Percentiles rank a stretch among this genome's conserved stretches.
phyloP scores from a whole-genome alignment of 2,329 filamentous ascomycete species.

The Stenocarpella maydis region DNA sequence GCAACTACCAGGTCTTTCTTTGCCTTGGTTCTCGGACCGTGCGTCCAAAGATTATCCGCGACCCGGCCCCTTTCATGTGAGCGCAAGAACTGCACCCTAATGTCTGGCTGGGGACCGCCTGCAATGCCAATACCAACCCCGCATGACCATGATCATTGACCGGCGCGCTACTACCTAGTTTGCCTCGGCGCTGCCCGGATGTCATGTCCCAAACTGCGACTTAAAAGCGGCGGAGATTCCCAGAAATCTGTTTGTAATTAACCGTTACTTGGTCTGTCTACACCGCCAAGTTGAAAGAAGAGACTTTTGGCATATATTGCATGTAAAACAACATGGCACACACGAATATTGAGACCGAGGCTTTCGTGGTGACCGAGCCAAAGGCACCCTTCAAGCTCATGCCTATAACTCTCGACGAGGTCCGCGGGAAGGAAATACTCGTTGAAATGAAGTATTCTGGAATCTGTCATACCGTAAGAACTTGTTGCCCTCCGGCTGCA shows the following conservation, averaged over 20 bases:
- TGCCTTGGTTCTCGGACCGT: not conserved
- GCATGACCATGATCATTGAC: conserved; percentile 10
- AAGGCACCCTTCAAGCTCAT: conserved; percentile 31
- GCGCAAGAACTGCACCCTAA: not conserved
- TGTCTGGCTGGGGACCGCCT: not conserved
- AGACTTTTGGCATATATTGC: no score
- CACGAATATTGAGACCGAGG: conserved; percentile 33
- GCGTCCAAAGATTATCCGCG: conserved; percentile 7
- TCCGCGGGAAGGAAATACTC: conserved; percentile 31
- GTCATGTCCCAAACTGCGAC: not conserved
- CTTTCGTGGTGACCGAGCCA: conserved; percentile 22
- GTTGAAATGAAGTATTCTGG: conserved; percentile 34
- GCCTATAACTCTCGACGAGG: conserved; percentile 28
- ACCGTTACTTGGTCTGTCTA: no score
- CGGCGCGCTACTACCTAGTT: not conserved
- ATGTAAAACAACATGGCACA: not conserved
- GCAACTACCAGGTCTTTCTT: conserved; percentile 8
- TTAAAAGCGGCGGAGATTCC: conserved; percentile 4
- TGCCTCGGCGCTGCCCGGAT: not conserved
- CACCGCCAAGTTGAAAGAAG: not conserved
- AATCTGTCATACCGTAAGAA: conserved; percentile 29
- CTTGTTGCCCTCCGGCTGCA: not conserved
- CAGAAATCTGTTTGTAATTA: not conserved
- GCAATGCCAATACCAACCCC: conserved; percentile 7
- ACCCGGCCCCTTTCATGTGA: not conserved